phyloP scores from a whole-genome alignment of 2,329 filamentous ascomycete species.

The Elsinoe ampelina region DNA sequence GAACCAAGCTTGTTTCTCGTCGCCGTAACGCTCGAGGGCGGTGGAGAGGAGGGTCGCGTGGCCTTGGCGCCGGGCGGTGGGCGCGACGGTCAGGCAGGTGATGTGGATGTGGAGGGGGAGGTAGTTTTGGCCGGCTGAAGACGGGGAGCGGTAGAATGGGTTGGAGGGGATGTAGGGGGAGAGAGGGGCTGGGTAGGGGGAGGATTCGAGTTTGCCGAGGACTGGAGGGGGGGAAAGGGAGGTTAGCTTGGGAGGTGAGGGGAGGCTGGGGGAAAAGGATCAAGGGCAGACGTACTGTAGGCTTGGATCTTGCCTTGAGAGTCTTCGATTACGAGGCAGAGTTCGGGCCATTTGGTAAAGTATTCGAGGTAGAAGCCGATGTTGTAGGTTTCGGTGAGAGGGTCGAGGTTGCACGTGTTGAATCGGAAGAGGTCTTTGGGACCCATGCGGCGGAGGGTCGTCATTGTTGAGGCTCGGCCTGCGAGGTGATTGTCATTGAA shows the following conservation, averaged over 20 bases:
- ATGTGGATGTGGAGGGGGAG: constrained; percentile 99
- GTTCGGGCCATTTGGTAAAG: constrained; percentile 86
- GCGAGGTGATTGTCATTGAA: background rate
- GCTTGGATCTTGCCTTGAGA: constrained; percentile 80
- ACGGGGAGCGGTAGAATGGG: constrained; percentile 24
- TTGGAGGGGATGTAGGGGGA: constrained; percentile 55
- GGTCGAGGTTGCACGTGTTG: constrained; percentile 91
- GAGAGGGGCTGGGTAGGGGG: constrained; percentile 61
- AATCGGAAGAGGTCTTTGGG: constrained; percentile 79
- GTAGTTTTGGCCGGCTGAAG: constrained; percentile 52
- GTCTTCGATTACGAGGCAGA: constrained; percentile 88
- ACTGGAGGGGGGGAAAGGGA: constrained; percentile 44
- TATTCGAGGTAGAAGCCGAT: constrained; percentile 93
- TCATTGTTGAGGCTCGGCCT: constrained; percentile 45
- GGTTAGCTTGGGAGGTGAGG: constrained; percentile 9
- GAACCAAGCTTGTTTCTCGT: constrained; percentile 82
- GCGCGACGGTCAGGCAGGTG: constrained; percentile 86
- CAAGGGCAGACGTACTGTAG: constrained; percentile 58
- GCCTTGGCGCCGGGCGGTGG: constrained; percentile 73
- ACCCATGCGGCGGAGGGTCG: constrained; percentile 75
- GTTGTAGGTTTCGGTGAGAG: constrained; percentile 96
- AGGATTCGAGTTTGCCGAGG: constrained; percentile 90
- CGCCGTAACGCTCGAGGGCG: constrained; percentile 71
- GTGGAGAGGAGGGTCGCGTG: constrained; percentile 76
- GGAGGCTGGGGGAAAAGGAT: background rate